Evolutionary conservation across 805 yeast species (phyloP).

Genomic region (Debaryomyces prosopidis): DNA sequence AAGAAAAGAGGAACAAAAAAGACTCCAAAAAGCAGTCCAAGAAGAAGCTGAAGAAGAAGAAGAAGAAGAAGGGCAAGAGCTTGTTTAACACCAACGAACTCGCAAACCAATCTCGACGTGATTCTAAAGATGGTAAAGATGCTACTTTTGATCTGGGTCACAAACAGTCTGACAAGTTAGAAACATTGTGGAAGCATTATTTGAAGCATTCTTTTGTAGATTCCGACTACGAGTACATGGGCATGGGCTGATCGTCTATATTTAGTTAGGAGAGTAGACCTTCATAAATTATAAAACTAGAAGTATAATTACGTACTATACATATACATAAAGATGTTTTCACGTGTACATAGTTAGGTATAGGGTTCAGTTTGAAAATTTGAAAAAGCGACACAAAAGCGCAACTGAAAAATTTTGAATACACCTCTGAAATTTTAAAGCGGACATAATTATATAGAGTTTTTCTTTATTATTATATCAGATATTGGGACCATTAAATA

Average conservation of each 20-base stretch:
- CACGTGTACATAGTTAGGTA: conserved; percentile 12
- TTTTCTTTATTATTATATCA: neutral
- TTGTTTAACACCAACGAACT: too few relatives aligned
- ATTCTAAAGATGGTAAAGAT: too few relatives aligned
- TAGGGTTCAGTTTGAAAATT: conserved; percentile 5
- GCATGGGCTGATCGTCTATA: conserved; percentile 29
- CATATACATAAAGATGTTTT: conserved; percentile 7
- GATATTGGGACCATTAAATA: conserved; percentile 69
- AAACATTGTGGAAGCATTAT: conserved; percentile 57
- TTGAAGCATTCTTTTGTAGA: conserved; percentile 61
- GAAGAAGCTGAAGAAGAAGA: conserved; percentile 9
- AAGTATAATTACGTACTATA: too few relatives aligned
- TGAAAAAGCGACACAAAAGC: neutral
- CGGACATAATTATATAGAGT: neutral
- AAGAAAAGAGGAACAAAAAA: conserved; percentile 11
- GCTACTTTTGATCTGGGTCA: too few relatives aligned
- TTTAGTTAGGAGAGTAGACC: too few relatives aligned
- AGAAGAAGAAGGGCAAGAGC: conserved; percentile 2
- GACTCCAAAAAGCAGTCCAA: conserved; percentile 1
- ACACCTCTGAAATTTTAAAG: neutral
- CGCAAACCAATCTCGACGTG: too few relatives aligned
- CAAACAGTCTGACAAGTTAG: conserved; percentile 15
- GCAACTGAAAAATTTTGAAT: conserved; percentile 1
- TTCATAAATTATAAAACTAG: neutral
- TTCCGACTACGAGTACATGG: conserved; percentile 60